phyloP scores from a whole-genome alignment of 176 grass and related monocot genomes.

The Triticum turgidum region DNA sequence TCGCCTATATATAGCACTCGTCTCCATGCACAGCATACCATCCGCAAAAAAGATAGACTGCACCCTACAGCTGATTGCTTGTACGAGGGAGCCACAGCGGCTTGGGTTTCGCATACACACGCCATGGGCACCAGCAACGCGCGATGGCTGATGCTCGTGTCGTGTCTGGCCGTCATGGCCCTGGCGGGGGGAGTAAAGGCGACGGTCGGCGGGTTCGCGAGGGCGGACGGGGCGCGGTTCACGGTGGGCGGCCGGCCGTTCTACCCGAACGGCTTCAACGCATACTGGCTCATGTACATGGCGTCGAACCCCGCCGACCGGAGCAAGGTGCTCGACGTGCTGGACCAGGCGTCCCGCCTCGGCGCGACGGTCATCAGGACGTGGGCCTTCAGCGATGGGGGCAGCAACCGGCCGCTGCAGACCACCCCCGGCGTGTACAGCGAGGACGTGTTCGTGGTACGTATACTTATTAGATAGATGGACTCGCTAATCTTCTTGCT shows the following conservation, averaged over 20 bases:
- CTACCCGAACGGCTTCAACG: constrained; percentile 20
- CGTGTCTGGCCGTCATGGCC: not conserved
- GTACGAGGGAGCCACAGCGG: not conserved
- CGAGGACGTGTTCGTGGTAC: constrained; percentile 66
- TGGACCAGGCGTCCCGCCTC: constrained; percentile 51
- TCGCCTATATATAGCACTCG: not conserved
- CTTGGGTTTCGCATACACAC: not conserved
- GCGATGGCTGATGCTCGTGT: not conserved
- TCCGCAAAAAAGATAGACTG: not conserved
- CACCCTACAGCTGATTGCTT: not conserved
- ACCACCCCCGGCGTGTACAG: constrained; percentile 68
- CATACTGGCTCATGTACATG: constrained; percentile 81
- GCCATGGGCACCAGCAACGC: not conserved
- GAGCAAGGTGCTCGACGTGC: constrained; percentile 48
- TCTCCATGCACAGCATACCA: not conserved
- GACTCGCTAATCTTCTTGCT: too few relatives aligned
- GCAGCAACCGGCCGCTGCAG: constrained; percentile 57
- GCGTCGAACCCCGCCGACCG: constrained; percentile 47
- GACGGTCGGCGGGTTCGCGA: not conserved
- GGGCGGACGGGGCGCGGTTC: not conserved
- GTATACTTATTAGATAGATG: too few relatives aligned
- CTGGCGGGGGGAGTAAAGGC: not conserved
- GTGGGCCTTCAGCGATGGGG: constrained; percentile 89
- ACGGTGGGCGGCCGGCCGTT: not conserved
- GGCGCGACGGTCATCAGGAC: constrained; percentile 57